phyloP scores from a whole-genome alignment of 164 flowering plant species.

The Umbellularia californica region DNA sequence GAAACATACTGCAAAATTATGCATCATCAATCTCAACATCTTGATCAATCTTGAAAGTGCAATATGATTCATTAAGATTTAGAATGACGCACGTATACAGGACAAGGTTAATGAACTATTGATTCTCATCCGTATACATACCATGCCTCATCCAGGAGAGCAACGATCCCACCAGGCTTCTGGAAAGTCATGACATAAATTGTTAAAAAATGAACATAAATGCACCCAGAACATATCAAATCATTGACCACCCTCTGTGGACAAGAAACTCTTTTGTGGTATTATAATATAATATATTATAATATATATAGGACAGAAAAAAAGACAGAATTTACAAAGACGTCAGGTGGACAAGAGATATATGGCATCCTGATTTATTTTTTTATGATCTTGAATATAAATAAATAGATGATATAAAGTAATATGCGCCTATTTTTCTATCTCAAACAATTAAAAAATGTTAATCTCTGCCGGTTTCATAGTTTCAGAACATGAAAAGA shows the following conservation, averaged over 20 bases:
- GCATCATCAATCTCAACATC: slow-evolving; percentile 17
- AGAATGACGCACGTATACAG: not conserved
- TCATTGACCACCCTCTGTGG: not conserved
- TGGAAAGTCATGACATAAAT: slow-evolving; percentile 28
- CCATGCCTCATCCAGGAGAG: slow-evolving; percentile 99
- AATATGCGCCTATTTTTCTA: not conserved
- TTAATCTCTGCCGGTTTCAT: too few relatives aligned
- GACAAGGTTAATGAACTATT: not conserved
- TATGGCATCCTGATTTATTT: too few relatives aligned
- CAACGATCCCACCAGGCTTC: slow-evolving; percentile 98
- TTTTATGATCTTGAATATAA: too few relatives aligned
- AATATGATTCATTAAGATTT: not conserved
- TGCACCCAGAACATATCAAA: slow-evolving; percentile 1
- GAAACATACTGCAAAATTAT: slow-evolving; percentile 82
- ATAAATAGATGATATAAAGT: not conserved
- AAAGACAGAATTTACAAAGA: too few relatives aligned
- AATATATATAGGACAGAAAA: too few relatives aligned
- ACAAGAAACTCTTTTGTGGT: too few relatives aligned
- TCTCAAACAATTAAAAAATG: too few relatives aligned
- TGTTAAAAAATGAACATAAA: slow-evolving; percentile 2
- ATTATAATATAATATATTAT: too few relatives aligned
- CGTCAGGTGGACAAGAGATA: too few relatives aligned
- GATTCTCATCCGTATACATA: slow-evolving; percentile 27
- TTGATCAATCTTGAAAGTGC: slow-evolving; percentile 3
- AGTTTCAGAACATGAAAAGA: too few relatives aligned